These are phyloP conservation scores for Tephrocybe sp. DNA, from an alignment of 768 basidiomycete genomes.

Conservation along the genomic window DNA sequence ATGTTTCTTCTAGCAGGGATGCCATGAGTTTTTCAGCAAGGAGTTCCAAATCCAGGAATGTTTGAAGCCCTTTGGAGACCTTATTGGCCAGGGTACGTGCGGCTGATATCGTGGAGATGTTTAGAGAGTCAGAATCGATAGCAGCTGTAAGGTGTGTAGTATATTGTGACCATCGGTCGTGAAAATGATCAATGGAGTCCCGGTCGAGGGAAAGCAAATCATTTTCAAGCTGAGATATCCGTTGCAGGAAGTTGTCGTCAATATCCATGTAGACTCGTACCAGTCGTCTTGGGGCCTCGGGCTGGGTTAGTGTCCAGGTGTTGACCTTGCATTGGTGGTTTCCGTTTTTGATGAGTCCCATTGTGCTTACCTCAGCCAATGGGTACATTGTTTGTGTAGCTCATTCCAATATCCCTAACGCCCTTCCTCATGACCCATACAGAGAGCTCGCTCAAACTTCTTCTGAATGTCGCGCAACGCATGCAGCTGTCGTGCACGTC, in stretches of 20 bases:
- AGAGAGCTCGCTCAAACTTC: background rate
- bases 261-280: too few species aligned
- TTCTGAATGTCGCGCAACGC: background rate
- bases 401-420: too few species aligned
- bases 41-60: conserved; percentile 11
- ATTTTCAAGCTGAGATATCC: conserved; percentile 9
- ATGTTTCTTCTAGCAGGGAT: conserved; percentile 5
- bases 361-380: conserved; percentile 1
- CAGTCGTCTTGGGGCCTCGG: too few species aligned
- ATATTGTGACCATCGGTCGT: conserved; percentile 10
- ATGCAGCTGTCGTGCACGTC: background rate
- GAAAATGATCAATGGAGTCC: conserved; percentile 10
- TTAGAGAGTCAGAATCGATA: conserved; percentile 5
- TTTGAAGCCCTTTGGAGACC: background rate
- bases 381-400: too few species aligned
- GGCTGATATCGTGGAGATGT: conserved; percentile 5
- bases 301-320: too few species aligned
- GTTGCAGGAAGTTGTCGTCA: conserved; percentile 8
- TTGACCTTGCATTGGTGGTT: too few species aligned
- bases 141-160: conserved; percentile 11
- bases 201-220: conserved; percentile 8
- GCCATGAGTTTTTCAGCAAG: conserved; percentile 8
- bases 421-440: background rate
- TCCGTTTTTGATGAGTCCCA: too few species aligned
- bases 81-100: conserved; percentile 15